Evolutionary conservation across 441 rosid genomes (phyloP).

Genomic region (Iberis amara): DNA sequence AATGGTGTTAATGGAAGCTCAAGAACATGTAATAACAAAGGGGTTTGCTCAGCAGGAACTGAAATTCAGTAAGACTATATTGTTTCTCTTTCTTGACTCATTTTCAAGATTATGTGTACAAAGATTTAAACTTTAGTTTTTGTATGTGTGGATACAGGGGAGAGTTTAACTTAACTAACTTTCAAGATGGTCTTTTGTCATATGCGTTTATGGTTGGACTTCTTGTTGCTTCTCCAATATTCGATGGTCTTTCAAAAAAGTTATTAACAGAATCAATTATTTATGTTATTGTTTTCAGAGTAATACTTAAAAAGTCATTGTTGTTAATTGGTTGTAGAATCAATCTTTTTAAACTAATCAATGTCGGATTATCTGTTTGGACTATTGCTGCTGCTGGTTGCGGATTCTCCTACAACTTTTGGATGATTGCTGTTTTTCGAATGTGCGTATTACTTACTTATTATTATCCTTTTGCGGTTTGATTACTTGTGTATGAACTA

Average conservation of each 20-base stretch:
- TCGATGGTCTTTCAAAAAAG: slow-evolving; percentile 48
- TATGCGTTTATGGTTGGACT: slow-evolving; percentile 78
- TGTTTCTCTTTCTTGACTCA: background rate
- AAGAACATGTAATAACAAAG: slow-evolving; percentile 44
- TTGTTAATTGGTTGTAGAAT: slow-evolving; percentile 32
- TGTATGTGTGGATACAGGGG: slow-evolving; percentile 39
- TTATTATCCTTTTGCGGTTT: background rate
- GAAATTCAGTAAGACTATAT: slow-evolving; percentile 55
- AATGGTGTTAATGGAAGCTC: slow-evolving; percentile 65
- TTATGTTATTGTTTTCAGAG: background rate
- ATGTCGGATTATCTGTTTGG: slow-evolving; percentile 64
- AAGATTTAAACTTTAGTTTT: background rate
- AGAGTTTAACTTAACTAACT: slow-evolving; percentile 51
- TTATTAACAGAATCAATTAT: too few species aligned
- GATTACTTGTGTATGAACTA: background rate
- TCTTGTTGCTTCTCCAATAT: slow-evolving; percentile 63
- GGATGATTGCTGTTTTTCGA: slow-evolving; percentile 61
- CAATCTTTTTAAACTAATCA: slow-evolving; percentile 62
- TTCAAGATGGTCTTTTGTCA: slow-evolving; percentile 60
- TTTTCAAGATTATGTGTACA: background rate
- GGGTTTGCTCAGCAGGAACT: slow-evolving; percentile 50
- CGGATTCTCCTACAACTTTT: slow-evolving; percentile 52
- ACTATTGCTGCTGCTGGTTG: slow-evolving; percentile 56
- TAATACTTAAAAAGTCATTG: too few species aligned
- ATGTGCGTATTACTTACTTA: slow-evolving; percentile 36